Conservation (phyloP, 371 early-diverging fungal species). For the Coemansia sp. region DNA sequence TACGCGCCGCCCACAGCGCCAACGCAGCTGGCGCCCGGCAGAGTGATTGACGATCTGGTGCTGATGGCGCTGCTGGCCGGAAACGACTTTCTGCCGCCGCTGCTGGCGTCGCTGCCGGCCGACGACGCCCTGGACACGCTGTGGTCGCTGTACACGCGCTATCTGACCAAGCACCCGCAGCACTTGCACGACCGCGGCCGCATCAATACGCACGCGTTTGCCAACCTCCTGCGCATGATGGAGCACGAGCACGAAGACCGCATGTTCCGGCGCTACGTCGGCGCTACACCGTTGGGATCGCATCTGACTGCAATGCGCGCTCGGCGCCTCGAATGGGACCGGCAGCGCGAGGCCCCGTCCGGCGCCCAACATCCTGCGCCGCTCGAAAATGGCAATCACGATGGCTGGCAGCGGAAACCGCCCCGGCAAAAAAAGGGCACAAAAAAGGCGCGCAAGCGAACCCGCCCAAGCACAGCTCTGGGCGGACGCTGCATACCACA, state of each 20-base stretch:
- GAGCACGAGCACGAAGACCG: constrained; percentile 18
- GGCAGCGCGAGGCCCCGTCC: neutral
- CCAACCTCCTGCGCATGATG: constrained; percentile 9
- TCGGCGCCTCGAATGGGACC: constrained; percentile 31
- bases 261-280: constrained; percentile 27
- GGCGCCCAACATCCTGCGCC: neutral
- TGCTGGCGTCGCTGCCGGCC: neutral
- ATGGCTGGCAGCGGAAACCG: neutral
- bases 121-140: constrained; percentile 14
- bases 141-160: constrained; percentile 17
- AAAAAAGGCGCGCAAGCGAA: neutral
- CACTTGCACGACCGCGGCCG: constrained; percentile 15
- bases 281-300: constrained; percentile 29
- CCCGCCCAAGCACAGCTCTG: neutral
- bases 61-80: constrained; percentile 40
- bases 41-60: constrained; percentile 36
- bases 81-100: constrained; percentile 38
- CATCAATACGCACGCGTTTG: constrained; percentile 17
- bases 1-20: neutral
- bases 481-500: constrained; percentile 8
- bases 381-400: neutral
- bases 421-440: neutral
- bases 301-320: constrained; percentile 23
- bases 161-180: neutral
- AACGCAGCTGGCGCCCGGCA: neutral